Evolutionary conservation across 169 alveolate genomes (phyloP).

Genomic region (Cytauxzoon felis): DNA sequence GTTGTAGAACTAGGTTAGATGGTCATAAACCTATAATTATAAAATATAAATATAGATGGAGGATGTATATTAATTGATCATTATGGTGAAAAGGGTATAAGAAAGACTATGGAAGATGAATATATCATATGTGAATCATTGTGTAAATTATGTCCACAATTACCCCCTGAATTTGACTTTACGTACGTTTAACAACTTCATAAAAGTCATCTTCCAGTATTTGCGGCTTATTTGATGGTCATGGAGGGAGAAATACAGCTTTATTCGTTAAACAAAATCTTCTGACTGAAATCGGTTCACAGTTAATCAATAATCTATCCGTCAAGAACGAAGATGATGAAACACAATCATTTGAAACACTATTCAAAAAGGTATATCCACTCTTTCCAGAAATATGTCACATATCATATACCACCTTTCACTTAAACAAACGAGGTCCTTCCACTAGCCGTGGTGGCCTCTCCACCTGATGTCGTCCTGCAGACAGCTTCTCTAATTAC

Average conservation of each 20-base stretch:
- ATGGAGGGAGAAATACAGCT: conserved; percentile 72
- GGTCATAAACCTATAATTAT: not conserved
- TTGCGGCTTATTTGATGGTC: conserved; percentile 72
- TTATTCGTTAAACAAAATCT: conserved; percentile 55
- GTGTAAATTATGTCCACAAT: conserved; percentile 33
- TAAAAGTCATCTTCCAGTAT: conserved; percentile 20
- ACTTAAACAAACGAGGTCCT: not conserved
- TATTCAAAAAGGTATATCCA: conserved; percentile 25
- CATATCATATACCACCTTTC: not conserved
- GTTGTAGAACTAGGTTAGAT: conserved; percentile 28
- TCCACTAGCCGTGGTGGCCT: no score
- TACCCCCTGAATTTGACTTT: conserved; percentile 58
- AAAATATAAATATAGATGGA: conserved; percentile 7
- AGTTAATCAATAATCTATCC: conserved; percentile 27
- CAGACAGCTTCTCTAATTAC: no score
- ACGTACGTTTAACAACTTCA: conserved; percentile 26
- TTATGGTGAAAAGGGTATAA: conserved; percentile 73
- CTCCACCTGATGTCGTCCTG: no score
- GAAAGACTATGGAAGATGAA: conserved; percentile 76
- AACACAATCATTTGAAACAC: conserved; percentile 17
- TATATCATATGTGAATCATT: conserved; percentile 60
- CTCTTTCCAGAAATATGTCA: not conserved
- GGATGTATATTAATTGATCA: conserved; percentile 51
- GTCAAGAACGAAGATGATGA: not conserved
- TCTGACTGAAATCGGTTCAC: conserved; percentile 56